Base-by-base conservation (phyloP, 225 moss, liverwort and hornwort genomes). In the Polytrichum formosum region DNA sequence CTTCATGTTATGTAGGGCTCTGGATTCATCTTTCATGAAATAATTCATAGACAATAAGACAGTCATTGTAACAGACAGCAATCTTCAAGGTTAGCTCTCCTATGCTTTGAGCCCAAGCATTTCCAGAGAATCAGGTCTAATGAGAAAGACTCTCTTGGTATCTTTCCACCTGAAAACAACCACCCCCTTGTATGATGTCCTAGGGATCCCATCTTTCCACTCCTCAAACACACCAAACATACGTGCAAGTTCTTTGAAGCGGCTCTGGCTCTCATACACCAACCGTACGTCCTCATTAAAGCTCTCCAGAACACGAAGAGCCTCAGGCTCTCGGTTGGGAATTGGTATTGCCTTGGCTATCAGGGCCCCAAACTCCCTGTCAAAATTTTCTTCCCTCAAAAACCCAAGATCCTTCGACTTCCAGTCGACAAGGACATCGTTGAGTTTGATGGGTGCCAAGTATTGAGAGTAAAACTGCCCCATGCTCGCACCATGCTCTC, bases 401-500 rank as follows among this genome's bases (percentile, higher is more conserved):
- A 74, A 35, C 13, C 75, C 74, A 56, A 87, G 65, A 46, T 83
- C 87, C 63, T 81, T 83, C 10, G 87, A 83, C 72, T 54, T 83
- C 87, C 87, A 87, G 66, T 87, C 76, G 7, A 87, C 83, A 26
- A 74, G 67, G 67, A 81, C 76, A 19, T 87, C 87, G 26, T 87
- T 87, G 55, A 87, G 78, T 64, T 83, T 87, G 5, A 87, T 83
- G 8, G 87, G 83, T 18, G 83, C 81, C 81, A 87, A 81, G 61
- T 83, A 87, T 68, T 87, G 78, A 67, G 83, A 74, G 60, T 87
- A 87, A 31, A 87, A 87, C 31, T 87, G 87, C 28, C 83, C 87
- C 87, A 87, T 83, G 78, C 87, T 87, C 20, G 87, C 83, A 21
- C 87, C 87, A 60, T 94, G 94, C 77, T 99, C 98, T 29, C 98